These are phyloP conservation scores for Scutellaria minor DNA, from an alignment of 257 asterid species.

Conservation along the genomic window DNA sequence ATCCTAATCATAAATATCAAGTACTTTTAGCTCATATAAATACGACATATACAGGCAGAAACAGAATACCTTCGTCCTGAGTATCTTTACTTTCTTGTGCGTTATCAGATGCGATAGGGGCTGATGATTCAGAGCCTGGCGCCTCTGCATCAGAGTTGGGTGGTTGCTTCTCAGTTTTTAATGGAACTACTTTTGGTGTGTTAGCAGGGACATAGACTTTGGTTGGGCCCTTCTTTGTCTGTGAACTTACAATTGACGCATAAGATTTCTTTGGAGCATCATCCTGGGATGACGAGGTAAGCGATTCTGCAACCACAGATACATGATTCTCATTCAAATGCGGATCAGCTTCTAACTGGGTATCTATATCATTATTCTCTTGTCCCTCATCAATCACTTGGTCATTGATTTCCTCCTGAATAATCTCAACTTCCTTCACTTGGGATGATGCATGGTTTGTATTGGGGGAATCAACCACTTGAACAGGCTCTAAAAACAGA, in stretches of 20 bases:
- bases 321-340: constrained; percentile 49
- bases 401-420: constrained; percentile 48
- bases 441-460: constrained; percentile 46
- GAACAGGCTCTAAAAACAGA: constrained; percentile 63
- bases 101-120: constrained; percentile 31
- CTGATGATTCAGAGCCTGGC: constrained; percentile 49
- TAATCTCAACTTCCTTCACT: constrained; percentile 50
- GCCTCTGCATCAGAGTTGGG: constrained; percentile 43
- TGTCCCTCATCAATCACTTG: constrained; percentile 55
- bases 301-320: constrained; percentile 44
- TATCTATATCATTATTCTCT: constrained; percentile 49
- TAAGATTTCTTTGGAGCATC: constrained; percentile 83
- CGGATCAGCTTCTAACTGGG: constrained; percentile 50
- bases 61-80: constrained; percentile 66
- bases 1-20: neutral
- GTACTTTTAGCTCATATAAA: constrained; percentile 18
- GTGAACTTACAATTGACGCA: constrained; percentile 84
- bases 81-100: constrained; percentile 49
- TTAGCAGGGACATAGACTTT: constrained; percentile 63
- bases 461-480: constrained; percentile 52
- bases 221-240: constrained; percentile 58
- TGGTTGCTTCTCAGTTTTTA: constrained; percentile 52
- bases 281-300: constrained; percentile 53
- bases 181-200: constrained; percentile 37
- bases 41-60: neutral